A percentile compares a stretch with the other conserved stretches of the same genome.
Conservation (phyloP, 768 basidiomycete species). For the Melanogaster broomeanus region DNA sequence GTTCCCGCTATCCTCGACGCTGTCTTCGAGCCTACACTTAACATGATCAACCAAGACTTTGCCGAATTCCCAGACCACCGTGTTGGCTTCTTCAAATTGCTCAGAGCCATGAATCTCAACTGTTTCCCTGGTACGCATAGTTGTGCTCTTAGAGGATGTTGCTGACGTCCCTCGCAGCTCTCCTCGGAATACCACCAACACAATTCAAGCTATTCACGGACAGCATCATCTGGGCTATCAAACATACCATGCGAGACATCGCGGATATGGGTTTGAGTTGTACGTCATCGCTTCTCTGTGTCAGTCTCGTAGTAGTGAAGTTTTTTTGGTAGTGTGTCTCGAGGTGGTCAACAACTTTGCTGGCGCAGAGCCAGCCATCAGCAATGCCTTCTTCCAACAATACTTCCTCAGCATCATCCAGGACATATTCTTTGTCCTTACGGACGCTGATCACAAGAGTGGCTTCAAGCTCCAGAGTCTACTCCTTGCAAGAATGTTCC, state of each 20-base stretch:
- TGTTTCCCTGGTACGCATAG: slow-evolving; percentile 88
- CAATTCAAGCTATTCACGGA: slow-evolving; percentile 99
- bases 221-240: slow-evolving; percentile 99
- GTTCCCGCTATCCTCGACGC: slow-evolving; percentile 94
- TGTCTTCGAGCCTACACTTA: slow-evolving; percentile 94
- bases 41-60: slow-evolving; percentile 99
- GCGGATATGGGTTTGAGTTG: slow-evolving; percentile 86
- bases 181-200: slow-evolving; percentile 81
- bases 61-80: slow-evolving; percentile 99
- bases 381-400: slow-evolving; percentile 94
- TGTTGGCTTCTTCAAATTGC: slow-evolving; percentile 93
- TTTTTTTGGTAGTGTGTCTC: slow-evolving; percentile 64
- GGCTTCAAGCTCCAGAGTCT: slow-evolving; percentile 95
- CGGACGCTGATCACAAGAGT: slow-evolving; percentile 98
- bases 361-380: slow-evolving; percentile 70
- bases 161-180: slow-evolving; percentile 40
- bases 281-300: slow-evolving; percentile 32
- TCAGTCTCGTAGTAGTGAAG: slow-evolving; percentile 8
- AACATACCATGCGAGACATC: slow-evolving; percentile 98
- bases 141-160: neutral
- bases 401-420: slow-evolving; percentile 93
- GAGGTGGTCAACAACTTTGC: slow-evolving; percentile 97
- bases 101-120: slow-evolving; percentile 87
- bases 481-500: slow-evolving; percentile 92
- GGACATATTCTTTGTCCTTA: slow-evolving; percentile 96